A percentile compares a stretch with the other conserved stretches of the same genome.
These are phyloP conservation scores for Camelina laxa DNA, from an alignment of 345 rosid genomes.

Conservation along the genomic window DNA sequence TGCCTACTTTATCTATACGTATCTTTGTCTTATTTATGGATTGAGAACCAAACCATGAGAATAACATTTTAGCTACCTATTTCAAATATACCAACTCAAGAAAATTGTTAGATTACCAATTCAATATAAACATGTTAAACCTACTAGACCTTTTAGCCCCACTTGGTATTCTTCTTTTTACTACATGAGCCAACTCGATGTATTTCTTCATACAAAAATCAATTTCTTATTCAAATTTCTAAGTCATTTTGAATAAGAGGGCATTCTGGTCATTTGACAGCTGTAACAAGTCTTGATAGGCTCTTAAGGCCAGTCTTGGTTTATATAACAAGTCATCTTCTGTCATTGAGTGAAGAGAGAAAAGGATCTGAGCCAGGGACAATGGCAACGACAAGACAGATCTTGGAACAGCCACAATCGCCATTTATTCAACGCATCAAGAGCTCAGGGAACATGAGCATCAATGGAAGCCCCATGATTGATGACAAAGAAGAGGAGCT, in stretches of 20 bases:
- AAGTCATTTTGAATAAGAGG: slow-evolving; percentile 8
- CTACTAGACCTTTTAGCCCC: slow-evolving; percentile 42
- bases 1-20: slow-evolving; percentile 33
- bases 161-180: slow-evolving; percentile 16
- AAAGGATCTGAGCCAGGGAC: slow-evolving; percentile 20
- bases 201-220: slow-evolving; percentile 4
- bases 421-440: slow-evolving; percentile 56
- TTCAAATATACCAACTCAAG: slow-evolving; percentile 29
- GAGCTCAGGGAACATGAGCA: slow-evolving; percentile 51
- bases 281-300: slow-evolving; percentile 32
- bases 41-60: slow-evolving; percentile 39
- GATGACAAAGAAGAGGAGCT: slow-evolving; percentile 79
- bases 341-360: neutral
- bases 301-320: slow-evolving; percentile 21
- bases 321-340: slow-evolving; percentile 42
- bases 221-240: neutral
- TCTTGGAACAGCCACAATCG: slow-evolving; percentile 52
- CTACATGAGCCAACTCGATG: slow-evolving; percentile 11
- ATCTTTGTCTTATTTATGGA: slow-evolving; percentile 37
- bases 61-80: slow-evolving; percentile 40
- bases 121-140: slow-evolving; percentile 37
- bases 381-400: slow-evolving; percentile 62
- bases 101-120: slow-evolving; percentile 29
- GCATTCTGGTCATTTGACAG: slow-evolving; percentile 16
- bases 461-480: slow-evolving; percentile 50